Percentiles rank a stretch among this genome's conserved stretches.
phyloP scores from a whole-genome alignment of 768 basidiomycete species.

The Thelephora aurantiotincta region DNA sequence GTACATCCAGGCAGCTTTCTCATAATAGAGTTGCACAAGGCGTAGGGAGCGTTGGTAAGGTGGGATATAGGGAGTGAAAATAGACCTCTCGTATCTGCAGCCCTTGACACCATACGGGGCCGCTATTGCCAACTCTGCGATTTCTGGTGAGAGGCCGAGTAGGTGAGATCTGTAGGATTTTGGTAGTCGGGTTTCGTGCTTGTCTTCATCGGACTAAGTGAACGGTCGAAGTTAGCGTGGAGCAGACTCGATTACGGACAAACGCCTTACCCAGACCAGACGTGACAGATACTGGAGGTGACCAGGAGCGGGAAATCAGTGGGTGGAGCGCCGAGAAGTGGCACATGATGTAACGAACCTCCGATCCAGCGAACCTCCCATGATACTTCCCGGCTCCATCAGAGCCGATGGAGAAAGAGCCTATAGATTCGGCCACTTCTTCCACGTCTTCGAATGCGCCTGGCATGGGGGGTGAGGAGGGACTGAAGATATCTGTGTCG shows the following conservation, averaged over 20 bases:
- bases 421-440: slow-evolving; percentile 24
- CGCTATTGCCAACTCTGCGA: slow-evolving; percentile 29
- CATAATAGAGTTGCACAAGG: slow-evolving; percentile 28
- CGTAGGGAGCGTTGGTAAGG: slow-evolving; percentile 23
- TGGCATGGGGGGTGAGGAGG: not conserved
- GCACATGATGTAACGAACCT: slow-evolving; percentile 20
- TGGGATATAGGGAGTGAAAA: slow-evolving; percentile 29
- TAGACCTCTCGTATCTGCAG: slow-evolving; percentile 20
- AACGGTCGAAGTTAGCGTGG: too few relatives aligned
- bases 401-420: slow-evolving; percentile 32
- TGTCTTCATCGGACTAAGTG: not conserved
- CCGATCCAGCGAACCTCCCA: slow-evolving; percentile 34
- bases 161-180: not conserved
- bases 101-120: slow-evolving; percentile 35
- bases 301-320: not conserved
- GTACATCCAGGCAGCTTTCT: slow-evolving; percentile 33
- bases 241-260: not conserved
- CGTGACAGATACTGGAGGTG: not conserved
- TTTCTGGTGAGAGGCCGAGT: slow-evolving; percentile 26
- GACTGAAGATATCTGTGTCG: not conserved
- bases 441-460: slow-evolving; percentile 11
- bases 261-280: not conserved
- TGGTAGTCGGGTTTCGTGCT: not conserved
- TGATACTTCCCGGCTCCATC: slow-evolving; percentile 37
- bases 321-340: not conserved